These are phyloP conservation scores for Ogataea wickerhamii DNA, from an alignment of 805 yeast species.

Conservation along the genomic window DNA sequence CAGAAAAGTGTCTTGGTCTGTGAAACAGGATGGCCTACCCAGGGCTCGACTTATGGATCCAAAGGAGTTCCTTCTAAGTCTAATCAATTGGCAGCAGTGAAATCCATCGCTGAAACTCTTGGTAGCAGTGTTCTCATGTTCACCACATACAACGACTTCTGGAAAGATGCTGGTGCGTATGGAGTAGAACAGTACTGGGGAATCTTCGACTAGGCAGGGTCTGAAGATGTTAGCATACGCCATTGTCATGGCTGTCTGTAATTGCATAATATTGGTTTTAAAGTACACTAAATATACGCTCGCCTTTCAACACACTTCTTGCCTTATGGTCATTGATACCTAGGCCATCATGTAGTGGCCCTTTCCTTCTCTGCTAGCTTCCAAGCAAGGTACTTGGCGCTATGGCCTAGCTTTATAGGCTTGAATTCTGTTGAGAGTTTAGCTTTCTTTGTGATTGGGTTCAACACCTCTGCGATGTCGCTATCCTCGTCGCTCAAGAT, in stretches of 20 bases:
- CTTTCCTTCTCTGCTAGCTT: slow-evolving; percentile 25
- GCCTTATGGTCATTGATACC: no score
- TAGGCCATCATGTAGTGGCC: not conserved
- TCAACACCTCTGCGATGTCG: slow-evolving; percentile 8
- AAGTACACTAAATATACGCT: not conserved
- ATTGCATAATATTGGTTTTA: not conserved
- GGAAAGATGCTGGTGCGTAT: slow-evolving; percentile 56
- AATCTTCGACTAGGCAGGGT: slow-evolving; percentile 27
- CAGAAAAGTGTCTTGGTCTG: slow-evolving; percentile 48
- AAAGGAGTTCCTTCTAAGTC: slow-evolving; percentile 49
- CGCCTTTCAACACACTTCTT: not conserved
- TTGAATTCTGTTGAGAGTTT: slow-evolving; percentile 25
- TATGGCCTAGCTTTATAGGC: slow-evolving; percentile 56
- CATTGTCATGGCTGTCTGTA: not conserved
- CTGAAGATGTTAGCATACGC: not conserved
- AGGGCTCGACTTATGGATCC: slow-evolving; percentile 49
- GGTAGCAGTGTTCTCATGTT: slow-evolving; percentile 53
- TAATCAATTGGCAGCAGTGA: slow-evolving; percentile 51
- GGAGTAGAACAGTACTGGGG: slow-evolving; percentile 66
- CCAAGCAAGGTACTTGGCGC: slow-evolving; percentile 70
- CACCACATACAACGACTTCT: slow-evolving; percentile 59
- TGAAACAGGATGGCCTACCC: slow-evolving; percentile 72
- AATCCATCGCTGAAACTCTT: slow-evolving; percentile 43
- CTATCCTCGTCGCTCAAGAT: slow-evolving; percentile 24
- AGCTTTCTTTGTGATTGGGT: slow-evolving; percentile 20